Conservation (phyloP, 345 rosid species). For the Zanthoxylum bungeanum region DNA sequence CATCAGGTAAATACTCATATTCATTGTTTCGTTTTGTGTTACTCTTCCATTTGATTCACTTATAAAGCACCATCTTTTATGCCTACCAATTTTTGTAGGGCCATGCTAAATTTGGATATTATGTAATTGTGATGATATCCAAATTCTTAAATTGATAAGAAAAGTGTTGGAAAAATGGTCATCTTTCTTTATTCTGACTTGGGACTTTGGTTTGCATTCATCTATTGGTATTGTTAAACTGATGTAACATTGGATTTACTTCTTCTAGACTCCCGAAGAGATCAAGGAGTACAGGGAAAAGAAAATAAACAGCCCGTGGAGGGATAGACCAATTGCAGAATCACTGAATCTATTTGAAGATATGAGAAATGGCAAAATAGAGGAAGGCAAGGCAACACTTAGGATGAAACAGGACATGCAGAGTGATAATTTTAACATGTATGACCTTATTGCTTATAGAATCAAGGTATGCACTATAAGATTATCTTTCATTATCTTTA, state of each 20-base stretch:
- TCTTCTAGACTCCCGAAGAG: constrained; percentile 68
- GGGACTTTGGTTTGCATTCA: constrained; percentile 6
- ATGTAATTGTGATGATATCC: neutral
- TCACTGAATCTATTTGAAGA: constrained; percentile 91
- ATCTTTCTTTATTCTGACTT: no score
- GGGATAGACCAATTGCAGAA: constrained; percentile 82
- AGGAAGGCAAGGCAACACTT: constrained; percentile 92
- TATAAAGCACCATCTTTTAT: neutral
- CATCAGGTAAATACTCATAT: constrained; percentile 59
- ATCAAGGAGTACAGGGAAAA: constrained; percentile 82
- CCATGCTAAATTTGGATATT: neutral
- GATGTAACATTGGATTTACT: neutral
- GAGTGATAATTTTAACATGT: constrained; percentile 92
- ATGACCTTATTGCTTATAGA: constrained; percentile 95
- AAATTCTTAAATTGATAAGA: neutral
- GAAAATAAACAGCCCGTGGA: constrained; percentile 97
- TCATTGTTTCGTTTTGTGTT: no score
- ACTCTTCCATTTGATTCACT: neutral
- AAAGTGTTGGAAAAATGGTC: neutral
- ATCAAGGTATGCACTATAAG: constrained; percentile 65
- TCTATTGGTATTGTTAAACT: constrained; percentile 11
- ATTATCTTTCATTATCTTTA: neutral
- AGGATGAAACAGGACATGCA: constrained; percentile 99
- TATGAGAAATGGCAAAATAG: constrained; percentile 76
- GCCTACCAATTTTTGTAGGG: neutral